Percentiles rank a stretch among this genome's conserved stretches.
These are phyloP conservation scores for Suhomyces sp. DNA, from an alignment of 805 yeast genomes.

Conservation along the genomic window DNA sequence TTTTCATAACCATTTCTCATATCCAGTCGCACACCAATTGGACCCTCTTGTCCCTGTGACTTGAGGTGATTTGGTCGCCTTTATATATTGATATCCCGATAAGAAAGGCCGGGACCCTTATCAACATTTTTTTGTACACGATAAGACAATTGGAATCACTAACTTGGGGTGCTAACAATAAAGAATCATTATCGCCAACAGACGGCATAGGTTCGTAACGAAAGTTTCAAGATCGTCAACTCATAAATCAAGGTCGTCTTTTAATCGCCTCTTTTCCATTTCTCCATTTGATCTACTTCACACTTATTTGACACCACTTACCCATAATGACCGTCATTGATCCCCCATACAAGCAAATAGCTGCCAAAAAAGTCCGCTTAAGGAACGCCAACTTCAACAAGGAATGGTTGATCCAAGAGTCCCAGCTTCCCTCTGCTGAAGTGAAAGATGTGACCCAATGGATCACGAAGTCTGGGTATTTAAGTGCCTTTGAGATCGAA, in stretches of 20 bases:
- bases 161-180: too few relatives aligned
- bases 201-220: too few relatives aligned
- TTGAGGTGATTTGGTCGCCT: slow-evolving; percentile 2
- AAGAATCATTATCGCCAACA: too few relatives aligned
- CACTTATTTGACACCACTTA: too few relatives aligned
- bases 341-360: slow-evolving; percentile 35
- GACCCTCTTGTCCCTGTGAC: slow-evolving; percentile 7
- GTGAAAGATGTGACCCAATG: slow-evolving; percentile 39
- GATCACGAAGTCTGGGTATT: slow-evolving; percentile 35
- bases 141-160: too few relatives aligned
- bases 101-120: slow-evolving; percentile 1
- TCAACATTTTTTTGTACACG: background rate
- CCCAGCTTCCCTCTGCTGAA: slow-evolving; percentile 27
- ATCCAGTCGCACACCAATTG: too few relatives aligned
- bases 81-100: slow-evolving; percentile 3
- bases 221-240: too few relatives aligned
- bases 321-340: slow-evolving; percentile 3
- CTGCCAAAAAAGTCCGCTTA: slow-evolving; percentile 38
- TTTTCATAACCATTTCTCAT: too few relatives aligned
- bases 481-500: slow-evolving; percentile 34
- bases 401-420: slow-evolving; percentile 45
- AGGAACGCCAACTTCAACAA: slow-evolving; percentile 44
- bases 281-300: too few relatives aligned
- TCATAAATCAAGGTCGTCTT: too few relatives aligned
- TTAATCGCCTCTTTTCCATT: too few relatives aligned